Evolutionary conservation across 169 alveolate species (phyloP), one percentile per base, ranked within the genome.

Genomic region (Plasmodium sp.): DNA sequence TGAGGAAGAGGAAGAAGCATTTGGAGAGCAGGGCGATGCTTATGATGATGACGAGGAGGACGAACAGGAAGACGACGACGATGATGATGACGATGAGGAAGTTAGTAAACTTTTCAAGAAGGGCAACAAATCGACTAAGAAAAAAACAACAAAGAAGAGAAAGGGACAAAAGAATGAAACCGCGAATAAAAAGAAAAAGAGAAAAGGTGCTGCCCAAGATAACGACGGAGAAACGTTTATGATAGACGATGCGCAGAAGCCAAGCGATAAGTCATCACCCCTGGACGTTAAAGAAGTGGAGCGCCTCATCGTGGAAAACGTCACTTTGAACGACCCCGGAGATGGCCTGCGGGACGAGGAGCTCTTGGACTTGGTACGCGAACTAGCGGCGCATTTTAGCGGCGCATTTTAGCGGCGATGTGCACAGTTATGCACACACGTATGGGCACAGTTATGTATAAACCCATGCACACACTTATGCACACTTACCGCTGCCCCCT

Each of bases 291-390:
- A 74, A 27, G 96, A 93, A 62, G 83, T 84, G 9, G 83, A 84
- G 56, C 51, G 84, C 36, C 83, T 73, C 54, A 80, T 67, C 81
- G 96, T 74, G n/a, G 95, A 85, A 88, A 92, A 67, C 74, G 84
- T 51, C 18, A 81, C 72, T 41, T 84, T 45, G 39, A 95, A 86
- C 27, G 93, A 48, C 56, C 95, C 83, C 34, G 96, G 95, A 22
- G 95, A 77, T 79, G 93, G 93, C 62, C 82, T 73, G 94, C 93
- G 72, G 22, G 95, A 74, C 95, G 97, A 33, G 95, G 96, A 43
- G 93, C 96, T 83, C 93, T 84, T 71, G 95, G 95, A 92, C 75
- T 94, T 71, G 94, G 96, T 58, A 96, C 79, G 80, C 83, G 33
- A 14, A 51, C 62, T 12, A 51, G 22, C 6, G n/a, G 41, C 33